Evolutionary conservation across 352 stramenopile species (phyloP), one percentile per base, ranked within the genome.

Genomic region (Phytophthora colocasiae): DNA sequence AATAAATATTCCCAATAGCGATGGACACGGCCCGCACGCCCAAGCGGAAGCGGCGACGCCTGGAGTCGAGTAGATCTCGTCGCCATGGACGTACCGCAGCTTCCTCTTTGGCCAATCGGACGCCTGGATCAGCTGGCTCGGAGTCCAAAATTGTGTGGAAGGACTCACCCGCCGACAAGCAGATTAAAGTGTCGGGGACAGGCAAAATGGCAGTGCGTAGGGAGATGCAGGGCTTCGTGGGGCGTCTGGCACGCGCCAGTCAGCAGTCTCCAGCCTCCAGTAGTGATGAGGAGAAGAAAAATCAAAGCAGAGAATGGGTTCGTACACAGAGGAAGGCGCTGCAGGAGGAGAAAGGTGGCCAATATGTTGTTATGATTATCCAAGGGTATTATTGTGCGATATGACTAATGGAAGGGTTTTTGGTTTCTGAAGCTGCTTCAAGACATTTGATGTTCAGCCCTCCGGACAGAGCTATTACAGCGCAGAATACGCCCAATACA

Each of bases 111-210:
- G 39, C 48, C 39, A 51, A 45, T 46, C 63, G 58, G 27, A 71
- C 54, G 7, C 57, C 62, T 22, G 63, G 47, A 24, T 69, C 44
- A 10, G 49, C 52, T 19, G 55, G 63, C 34, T 47, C 19, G 15
- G 73, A 85, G 51, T 72, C 67, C 31, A 78, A 74, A 46, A 85
- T 95, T 60, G 81, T 95, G 47, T 95, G 87, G 87, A 88, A 86
- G 43, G 87, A 95, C 58, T 93, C 85, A 22, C 87, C 87, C 2
- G 81, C 69, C 4, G 83, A 90, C 22, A 95, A 95, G 69, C 81
- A 93, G 48, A 90, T 95, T 55, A 75, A 85, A 50, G 75, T 88
- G 6, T 92, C 82, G 9, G 87, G 87, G 4, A 91, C 81, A 1
- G 78, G 78, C 9, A 91, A 91, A 59, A 67, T 91, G 50, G 80